phyloP scores from a whole-genome alignment of 2,329 filamentous ascomycete species.

The Fonsecaea nubica region DNA sequence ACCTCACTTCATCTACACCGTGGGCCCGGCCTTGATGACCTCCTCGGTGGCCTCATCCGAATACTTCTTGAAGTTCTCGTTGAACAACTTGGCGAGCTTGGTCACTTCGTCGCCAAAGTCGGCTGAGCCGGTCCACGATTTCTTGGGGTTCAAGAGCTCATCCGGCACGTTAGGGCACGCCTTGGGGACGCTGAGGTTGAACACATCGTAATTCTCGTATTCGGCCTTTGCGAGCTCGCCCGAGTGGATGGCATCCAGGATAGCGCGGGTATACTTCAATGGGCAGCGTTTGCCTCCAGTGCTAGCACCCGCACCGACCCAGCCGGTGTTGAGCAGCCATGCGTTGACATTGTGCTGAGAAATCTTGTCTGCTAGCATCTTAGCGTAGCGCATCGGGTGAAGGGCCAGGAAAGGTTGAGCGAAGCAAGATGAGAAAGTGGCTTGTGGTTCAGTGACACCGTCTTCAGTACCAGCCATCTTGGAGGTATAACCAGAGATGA shows the following conservation, averaged over 20 bases:
- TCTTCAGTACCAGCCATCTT: constrained; percentile 99
- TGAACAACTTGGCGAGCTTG: constrained; percentile 89
- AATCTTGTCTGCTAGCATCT: constrained; percentile 99
- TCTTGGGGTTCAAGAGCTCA: constrained; percentile 93
- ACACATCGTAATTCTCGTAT: constrained; percentile 94
- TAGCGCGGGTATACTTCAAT: constrained; percentile 97
- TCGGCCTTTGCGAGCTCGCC: constrained; percentile 91
- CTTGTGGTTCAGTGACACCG: constrained; percentile 94
- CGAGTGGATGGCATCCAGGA: constrained; percentile 96
- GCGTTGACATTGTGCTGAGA: constrained; percentile 92
- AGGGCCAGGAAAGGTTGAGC: constrained; percentile 98
- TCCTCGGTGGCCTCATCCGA: constrained; percentile 80
- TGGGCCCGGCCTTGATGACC: constrained; percentile 65
- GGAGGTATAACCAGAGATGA: constrained; percentile 99
- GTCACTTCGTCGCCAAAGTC: constrained; percentile 87
- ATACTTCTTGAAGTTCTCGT: constrained; percentile 98
- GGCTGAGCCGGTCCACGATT: constrained; percentile 83
- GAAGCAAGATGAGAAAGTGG: constrained; percentile 99
- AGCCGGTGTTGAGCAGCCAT: constrained; percentile 98
- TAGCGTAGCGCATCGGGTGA: constrained; percentile 98
- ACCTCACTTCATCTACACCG: constrained; percentile 37
- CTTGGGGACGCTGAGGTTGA: constrained; percentile 97
- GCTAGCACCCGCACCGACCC: constrained; percentile 88
- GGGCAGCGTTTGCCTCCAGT: constrained; percentile 97
- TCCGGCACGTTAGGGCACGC: constrained; percentile 84